Evolutionary conservation across 352 stramenopile genomes (phyloP), one percentile per base, ranked within the genome.

Genomic region (Pythium oligandrum): DNA sequence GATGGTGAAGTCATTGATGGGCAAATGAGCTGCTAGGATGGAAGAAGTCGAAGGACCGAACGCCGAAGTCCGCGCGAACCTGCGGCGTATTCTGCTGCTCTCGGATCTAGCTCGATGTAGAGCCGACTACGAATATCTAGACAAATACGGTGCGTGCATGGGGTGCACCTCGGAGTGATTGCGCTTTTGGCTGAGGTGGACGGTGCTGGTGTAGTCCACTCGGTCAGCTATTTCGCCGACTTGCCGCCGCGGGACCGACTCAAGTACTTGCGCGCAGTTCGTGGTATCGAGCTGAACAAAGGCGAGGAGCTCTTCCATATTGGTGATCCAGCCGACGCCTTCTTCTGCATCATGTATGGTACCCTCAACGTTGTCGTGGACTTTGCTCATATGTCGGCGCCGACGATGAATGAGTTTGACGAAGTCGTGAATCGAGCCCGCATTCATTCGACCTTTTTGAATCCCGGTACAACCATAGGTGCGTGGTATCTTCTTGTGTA

Each of bases 261-360:
- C 33, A 57, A 69, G 44, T 88, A 88, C 50, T 63, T 90, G 30
- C 78, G 79, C 33, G 74, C 76, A 7, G 73, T 74, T 31, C 83
- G 84, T 39, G 80, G 80, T 32, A 71, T 90, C 33, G 72, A 84
- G 45, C 68, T 90, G 26, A 63, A 85, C 6, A 66, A 78, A 35
- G 73, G 77, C 44, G 75, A 90, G 34, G 75, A 73, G 44, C 56
- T 90, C 2, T 90, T 90, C 57, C 67, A 76, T 38, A 80, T 88
- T 32, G 80, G 80, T 2, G 80, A 90, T 50, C 58, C 68, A 3
- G 80, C 80, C 4, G 80, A 90, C 51, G 73, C 77, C 31, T 87
- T 90, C 50, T 90, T 87, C 48, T 88, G 77, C 50, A 73, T 88
- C 61, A 84, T 88, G 65, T 88, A 81, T 51, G 80, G 80, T 35